Evolutionary conservation across 139 green algal genomes (phyloP).

Genomic region (Chlamydomonas applanata): DNA sequence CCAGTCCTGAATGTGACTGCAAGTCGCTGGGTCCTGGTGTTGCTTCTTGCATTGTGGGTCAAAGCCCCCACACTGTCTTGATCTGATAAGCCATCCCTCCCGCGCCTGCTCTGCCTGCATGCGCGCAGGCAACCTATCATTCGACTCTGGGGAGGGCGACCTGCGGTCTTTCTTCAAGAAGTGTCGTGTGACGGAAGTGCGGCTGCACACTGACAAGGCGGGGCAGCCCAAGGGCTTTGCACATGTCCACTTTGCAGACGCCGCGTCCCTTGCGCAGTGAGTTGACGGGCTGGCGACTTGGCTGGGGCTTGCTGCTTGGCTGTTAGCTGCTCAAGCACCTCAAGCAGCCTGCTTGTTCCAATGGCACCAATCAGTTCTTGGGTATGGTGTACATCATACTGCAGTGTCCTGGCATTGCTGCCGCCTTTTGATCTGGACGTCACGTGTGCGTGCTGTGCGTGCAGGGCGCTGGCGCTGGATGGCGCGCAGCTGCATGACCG

Average conservation of each 20-base stretch:
- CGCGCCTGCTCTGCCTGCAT: too few relatives aligned
- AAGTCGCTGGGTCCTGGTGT: too few relatives aligned
- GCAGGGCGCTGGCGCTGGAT: constrained; percentile 62
- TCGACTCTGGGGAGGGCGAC: constrained; percentile 54
- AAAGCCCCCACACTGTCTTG: too few relatives aligned
- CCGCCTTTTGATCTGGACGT: too few relatives aligned
- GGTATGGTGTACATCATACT: neutral
- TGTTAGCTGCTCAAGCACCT: neutral
- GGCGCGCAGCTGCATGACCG: constrained; percentile 58
- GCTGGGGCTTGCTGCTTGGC: neutral
- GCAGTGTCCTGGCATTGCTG: too few relatives aligned
- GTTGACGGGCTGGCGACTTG: neutral
- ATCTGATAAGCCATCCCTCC: too few relatives aligned
- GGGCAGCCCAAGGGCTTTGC: constrained; percentile 79
- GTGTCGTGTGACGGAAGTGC: constrained; percentile 19
- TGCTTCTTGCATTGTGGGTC: too few relatives aligned
- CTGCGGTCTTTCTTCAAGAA: constrained; percentile 58
- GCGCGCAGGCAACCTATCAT: constrained; percentile 79
- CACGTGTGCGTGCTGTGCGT: neutral
- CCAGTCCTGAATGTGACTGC: too few relatives aligned
- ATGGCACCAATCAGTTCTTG: neutral
- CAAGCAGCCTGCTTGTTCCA: neutral
- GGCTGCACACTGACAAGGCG: constrained; percentile 79
- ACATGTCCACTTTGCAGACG: constrained; percentile 82
- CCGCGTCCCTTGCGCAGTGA: constrained; percentile 53